Evolutionary conservation across 1,284 basidiomycete genomes (phyloP), one percentile per base, ranked within the genome.

Genomic region (Puccinia novopanici): DNA sequence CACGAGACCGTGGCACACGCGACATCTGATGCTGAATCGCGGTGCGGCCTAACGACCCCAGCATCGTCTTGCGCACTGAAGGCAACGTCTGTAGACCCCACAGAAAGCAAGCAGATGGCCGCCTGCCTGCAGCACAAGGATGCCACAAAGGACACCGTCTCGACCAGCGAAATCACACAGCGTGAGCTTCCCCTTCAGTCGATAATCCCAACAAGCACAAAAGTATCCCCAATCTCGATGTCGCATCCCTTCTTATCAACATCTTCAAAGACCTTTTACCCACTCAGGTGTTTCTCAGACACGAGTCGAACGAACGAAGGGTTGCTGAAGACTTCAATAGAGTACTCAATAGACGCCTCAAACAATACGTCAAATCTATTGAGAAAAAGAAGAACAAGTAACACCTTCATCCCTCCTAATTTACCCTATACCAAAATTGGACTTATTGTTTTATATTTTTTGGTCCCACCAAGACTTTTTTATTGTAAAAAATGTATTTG

Each of bases 271-370:
- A 50, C 19, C 13, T 6, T 22, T 50, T 70, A 22, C 67, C 67
- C n/a, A 4, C 10, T n/a, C 13, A 50, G 4, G 30, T 52, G 2
- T 22, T 27, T 17, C 5, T n/a, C n/a, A 50, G 67, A 19, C 45
- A 70, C 48, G 67, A 70, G 24, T 70, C 50, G 5, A 70, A 70
- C 67, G 67, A 70, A 70, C 22, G 67, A 24, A 48, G 67, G 24
- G 24, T 70, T 9, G 67, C 67, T 48, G 67, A 70, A 70, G 67
- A 70, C 27, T 70, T 70, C 24, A 70, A 70, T 50, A 48, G 67
- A 70, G 5, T 70, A 6, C n/a, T 70, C 2, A 50, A 70, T 8
- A 70, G 17, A 52, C 24, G 45, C 27, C 48, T 45, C 17, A 48
- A 2, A 22, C 45, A 70, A 50, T 50, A 70, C 50, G 67, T 70